Conservation (phyloP, 163 green algal species). For the Picocystis sp. region DNA sequence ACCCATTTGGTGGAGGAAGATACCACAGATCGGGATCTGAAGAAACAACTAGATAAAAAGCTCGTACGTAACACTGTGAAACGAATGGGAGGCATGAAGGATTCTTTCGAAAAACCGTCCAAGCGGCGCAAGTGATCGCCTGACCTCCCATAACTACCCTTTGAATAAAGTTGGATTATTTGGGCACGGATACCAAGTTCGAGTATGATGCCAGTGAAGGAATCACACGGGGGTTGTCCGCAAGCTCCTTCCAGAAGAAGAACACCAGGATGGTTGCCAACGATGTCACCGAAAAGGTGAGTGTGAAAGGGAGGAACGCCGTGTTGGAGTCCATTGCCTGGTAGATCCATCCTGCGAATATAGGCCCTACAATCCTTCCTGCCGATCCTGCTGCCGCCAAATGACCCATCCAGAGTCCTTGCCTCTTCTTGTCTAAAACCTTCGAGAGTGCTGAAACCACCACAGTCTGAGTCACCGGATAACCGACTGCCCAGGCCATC, state of each 20-base stretch:
- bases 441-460: constrained; percentile 7
- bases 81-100: too few species aligned
- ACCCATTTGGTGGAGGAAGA: constrained; percentile 77
- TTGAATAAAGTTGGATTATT: too few species aligned
- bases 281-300: not conserved
- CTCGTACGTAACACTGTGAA: too few species aligned
- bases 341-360: constrained; percentile 4
- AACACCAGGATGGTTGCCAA: too few species aligned
- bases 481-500: not conserved
- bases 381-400: constrained; percentile 2
- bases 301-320: not conserved
- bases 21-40: constrained; percentile 26
- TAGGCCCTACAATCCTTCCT: constrained; percentile 2
- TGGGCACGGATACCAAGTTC: too few species aligned
- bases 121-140: too few species aligned
- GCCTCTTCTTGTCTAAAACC: constrained; percentile 5
- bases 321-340: constrained; percentile 4
- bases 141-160: too few species aligned
- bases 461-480: constrained; percentile 2
- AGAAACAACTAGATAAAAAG: too few species aligned
- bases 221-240: too few species aligned
- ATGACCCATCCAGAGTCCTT: constrained; percentile 7
- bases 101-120: too few species aligned
- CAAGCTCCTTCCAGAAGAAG: too few species aligned
- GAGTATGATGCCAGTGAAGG: too few species aligned